Conservation (phyloP, 768 basidiomycete species). For the Phaeotremella skinneri region DNA sequence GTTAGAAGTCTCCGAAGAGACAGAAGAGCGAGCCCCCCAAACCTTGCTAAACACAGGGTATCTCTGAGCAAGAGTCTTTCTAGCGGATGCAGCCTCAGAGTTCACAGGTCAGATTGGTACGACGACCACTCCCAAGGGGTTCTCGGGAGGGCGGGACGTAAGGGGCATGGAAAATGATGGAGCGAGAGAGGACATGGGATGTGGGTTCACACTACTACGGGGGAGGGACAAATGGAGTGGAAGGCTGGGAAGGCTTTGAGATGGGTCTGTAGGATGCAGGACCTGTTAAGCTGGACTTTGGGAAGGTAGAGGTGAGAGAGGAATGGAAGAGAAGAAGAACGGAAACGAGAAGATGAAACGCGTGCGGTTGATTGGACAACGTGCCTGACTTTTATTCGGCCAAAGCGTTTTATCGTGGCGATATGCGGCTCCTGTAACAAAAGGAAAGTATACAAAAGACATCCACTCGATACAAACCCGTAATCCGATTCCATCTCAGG, state of each 20-base stretch:
- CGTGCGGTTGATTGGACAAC: background rate
- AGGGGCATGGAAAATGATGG: background rate
- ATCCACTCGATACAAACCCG: too few relatives aligned
- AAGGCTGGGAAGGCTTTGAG: background rate
- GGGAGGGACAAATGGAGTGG: background rate
- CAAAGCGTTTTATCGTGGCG: too few relatives aligned
- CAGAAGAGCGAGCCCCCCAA: background rate
- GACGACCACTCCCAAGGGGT: background rate
- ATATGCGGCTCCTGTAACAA: background rate
- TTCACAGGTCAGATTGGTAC: background rate
- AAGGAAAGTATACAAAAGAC: background rate
- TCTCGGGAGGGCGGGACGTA: background rate
- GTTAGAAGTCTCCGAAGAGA: constrained; percentile 12
- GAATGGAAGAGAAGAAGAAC: background rate
- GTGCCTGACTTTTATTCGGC: constrained; percentile 2
- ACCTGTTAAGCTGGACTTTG: background rate
- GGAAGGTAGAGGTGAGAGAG: background rate
- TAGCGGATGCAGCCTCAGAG: background rate
- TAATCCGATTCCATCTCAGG: too few relatives aligned
- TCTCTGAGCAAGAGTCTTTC: background rate
- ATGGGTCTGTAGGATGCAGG: background rate
- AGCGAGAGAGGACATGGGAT: background rate
- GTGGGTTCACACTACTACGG: background rate
- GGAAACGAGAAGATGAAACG: background rate
- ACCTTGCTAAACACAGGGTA: background rate